phyloP scores from a whole-genome alignment of 352 stramenopile species.

The Pythium biforme region DNA sequence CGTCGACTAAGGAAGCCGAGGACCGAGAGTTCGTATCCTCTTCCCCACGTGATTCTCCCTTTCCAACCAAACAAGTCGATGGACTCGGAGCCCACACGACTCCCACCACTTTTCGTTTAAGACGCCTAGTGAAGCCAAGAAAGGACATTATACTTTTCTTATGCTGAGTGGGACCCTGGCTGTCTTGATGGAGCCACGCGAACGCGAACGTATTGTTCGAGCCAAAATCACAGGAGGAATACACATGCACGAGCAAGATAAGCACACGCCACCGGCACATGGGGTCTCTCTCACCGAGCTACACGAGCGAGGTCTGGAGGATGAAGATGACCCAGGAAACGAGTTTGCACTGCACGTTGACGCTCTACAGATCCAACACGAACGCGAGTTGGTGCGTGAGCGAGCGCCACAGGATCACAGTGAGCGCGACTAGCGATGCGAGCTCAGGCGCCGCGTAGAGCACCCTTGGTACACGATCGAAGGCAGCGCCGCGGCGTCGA shows the following conservation, averaged over 20 bases:
- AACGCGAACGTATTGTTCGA: not conserved
- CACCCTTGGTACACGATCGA: not conserved
- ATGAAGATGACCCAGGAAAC: conserved; percentile 13
- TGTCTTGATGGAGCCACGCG: not conserved
- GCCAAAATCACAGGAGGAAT: not conserved
- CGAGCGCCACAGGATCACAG: conserved; percentile 1
- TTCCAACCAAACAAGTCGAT: no score
- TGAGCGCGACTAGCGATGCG: not conserved
- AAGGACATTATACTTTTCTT: no score
- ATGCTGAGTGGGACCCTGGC: no score
- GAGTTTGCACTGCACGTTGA: conserved; percentile 8
- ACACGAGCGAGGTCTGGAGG: conserved; percentile 4
- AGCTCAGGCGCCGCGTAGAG: conserved; percentile 4
- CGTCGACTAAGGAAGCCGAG: conserved; percentile 28
- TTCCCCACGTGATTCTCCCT: no score
- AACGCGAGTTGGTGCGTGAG: conserved; percentile 14
- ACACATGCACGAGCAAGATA: no score
- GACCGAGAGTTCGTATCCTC: no score
- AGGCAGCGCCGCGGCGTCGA: not conserved
- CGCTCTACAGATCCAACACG: conserved; percentile 7
- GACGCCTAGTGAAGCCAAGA: not conserved
- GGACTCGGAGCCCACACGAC: no score
- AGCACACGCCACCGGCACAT: no score
- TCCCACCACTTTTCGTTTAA: not conserved
- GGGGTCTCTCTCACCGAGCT: not conserved